A percentile compares a stretch with the other conserved stretches of the same genome.
Evolutionary conservation across 805 yeast genomes (phyloP).

Genomic region (Pichia cabralensis): DNA sequence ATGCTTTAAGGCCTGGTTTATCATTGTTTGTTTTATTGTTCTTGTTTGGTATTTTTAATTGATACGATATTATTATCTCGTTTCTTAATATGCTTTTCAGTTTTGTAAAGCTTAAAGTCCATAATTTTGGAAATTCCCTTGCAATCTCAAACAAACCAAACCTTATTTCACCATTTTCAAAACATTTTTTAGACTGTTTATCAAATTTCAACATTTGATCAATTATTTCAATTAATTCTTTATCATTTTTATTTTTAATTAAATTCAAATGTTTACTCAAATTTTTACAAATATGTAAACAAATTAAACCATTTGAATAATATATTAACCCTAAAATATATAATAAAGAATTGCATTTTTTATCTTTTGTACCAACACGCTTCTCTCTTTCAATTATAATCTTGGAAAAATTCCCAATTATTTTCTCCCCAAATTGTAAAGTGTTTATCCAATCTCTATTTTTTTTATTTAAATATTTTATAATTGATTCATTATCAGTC

Average conservation of each 20-base stretch:
- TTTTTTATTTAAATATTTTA: conserved; percentile 11
- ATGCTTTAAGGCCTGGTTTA: no score
- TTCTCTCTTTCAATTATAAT: background rate
- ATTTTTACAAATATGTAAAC: background rate
- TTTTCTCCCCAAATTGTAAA: background rate
- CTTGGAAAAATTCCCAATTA: conserved; percentile 16
- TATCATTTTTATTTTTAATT: background rate
- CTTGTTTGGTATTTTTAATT: background rate
- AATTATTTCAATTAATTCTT: background rate
- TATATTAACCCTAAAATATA: conserved; percentile 7
- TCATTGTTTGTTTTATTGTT: no score
- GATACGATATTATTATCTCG: conserved; percentile 3
- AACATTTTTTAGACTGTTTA: background rate
- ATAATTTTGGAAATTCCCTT: conserved; percentile 13
- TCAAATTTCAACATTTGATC: background rate
- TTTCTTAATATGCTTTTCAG: conserved; percentile 2
- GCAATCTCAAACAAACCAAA: conserved; percentile 5
- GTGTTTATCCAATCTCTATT: background rate
- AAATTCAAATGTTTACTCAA: background rate
- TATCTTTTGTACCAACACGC: no score
- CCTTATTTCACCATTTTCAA: background rate
- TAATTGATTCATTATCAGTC: conserved; percentile 7
- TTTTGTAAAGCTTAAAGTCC: conserved; percentile 8
- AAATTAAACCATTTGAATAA: conserved; percentile 9
- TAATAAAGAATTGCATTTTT: background rate